A percentile compares a stretch with the other conserved stretches of the same genome.
phyloP scores from a whole-genome alignment of 2,329 filamentous ascomycete genomes.

The Capronia epimyces region DNA sequence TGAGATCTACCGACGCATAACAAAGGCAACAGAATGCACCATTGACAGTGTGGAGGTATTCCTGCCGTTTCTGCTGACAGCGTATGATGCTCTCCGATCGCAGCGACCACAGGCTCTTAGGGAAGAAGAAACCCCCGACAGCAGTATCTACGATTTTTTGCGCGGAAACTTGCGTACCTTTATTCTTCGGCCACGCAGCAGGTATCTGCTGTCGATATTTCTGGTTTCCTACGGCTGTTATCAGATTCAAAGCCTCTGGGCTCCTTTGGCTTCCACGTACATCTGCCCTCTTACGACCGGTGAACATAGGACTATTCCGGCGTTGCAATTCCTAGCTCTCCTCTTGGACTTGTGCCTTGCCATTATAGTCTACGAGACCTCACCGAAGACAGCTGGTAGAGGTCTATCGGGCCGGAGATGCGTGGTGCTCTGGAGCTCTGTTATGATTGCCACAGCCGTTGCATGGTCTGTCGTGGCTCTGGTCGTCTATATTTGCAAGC shows the following conservation, averaged over 20 bases:
- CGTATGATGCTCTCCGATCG: conserved; percentile 39
- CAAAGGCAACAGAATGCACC: conserved; percentile 42
- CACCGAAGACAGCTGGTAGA: conserved; percentile 10
- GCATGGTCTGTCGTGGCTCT: conserved; percentile 36
- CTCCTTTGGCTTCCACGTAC: conserved; percentile 42
- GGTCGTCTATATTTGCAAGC: conserved; percentile 35
- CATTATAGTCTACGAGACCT: conserved; percentile 27
- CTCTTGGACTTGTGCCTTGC: conserved; percentile 42
- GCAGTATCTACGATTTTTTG: conserved; percentile 26
- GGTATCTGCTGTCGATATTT: conserved; percentile 37
- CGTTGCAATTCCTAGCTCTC: conserved; percentile 36
- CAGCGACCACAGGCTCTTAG: conserved; percentile 30
- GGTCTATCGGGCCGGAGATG: conserved; percentile 16
- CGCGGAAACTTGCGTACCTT: conserved; percentile 18
- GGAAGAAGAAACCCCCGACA: conserved; percentile 20
- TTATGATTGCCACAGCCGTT: conserved; percentile 30
- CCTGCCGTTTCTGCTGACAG: conserved; percentile 39
- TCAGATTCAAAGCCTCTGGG: conserved; percentile 34
- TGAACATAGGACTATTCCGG: conserved; percentile 34
- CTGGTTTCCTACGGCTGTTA: conserved; percentile 39
- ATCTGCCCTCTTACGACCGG: conserved; percentile 44
- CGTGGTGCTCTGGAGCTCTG: conserved; percentile 23
- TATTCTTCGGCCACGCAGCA: conserved; percentile 34
- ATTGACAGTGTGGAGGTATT: conserved; percentile 27
- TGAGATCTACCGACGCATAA: conserved; percentile 40